These are phyloP conservation scores for Plantago elongata DNA, from an alignment of 257 asterid species.

Conservation along the genomic window DNA sequence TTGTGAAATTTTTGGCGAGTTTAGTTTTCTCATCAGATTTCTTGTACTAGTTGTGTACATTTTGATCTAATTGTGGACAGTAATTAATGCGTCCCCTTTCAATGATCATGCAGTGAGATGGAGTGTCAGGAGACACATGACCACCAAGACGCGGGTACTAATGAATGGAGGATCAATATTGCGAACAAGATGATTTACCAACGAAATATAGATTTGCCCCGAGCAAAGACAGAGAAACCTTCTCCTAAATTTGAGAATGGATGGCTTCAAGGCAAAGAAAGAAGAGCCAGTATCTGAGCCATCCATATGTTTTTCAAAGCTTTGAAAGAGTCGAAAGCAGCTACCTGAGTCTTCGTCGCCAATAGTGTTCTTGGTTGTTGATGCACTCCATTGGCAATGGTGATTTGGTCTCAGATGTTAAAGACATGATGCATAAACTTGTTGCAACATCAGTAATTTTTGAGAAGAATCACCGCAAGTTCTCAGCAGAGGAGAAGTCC, in stretches of 20 bases:
- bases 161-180: no score
- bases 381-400: background rate
- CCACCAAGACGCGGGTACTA: no score
- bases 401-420: slow-evolving; percentile 8
- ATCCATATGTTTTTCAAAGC: slow-evolving; percentile 45
- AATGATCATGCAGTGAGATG: no score
- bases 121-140: no score
- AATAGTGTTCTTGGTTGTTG: background rate
- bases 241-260: slow-evolving; percentile 20
- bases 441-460: slow-evolving; percentile 16
- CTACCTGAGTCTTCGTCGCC: background rate
- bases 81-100: no score
- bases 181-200: no score
- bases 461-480: slow-evolving; percentile 8
- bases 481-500: slow-evolving; percentile 24
- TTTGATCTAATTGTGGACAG: no score
- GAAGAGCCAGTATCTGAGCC: slow-evolving; percentile 69
- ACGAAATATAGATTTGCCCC: background rate
- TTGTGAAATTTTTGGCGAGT: no score
- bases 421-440: slow-evolving; percentile 10
- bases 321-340: slow-evolving; percentile 1
- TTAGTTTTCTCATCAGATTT: no score
- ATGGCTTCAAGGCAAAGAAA: slow-evolving; percentile 63
- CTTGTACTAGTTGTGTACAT: no score
- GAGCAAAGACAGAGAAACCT: no score